Evolutionary conservation across 1,284 basidiomycete species (phyloP), one percentile per base, ranked within the genome.

Genomic region (Chalciporus sp.): DNA sequence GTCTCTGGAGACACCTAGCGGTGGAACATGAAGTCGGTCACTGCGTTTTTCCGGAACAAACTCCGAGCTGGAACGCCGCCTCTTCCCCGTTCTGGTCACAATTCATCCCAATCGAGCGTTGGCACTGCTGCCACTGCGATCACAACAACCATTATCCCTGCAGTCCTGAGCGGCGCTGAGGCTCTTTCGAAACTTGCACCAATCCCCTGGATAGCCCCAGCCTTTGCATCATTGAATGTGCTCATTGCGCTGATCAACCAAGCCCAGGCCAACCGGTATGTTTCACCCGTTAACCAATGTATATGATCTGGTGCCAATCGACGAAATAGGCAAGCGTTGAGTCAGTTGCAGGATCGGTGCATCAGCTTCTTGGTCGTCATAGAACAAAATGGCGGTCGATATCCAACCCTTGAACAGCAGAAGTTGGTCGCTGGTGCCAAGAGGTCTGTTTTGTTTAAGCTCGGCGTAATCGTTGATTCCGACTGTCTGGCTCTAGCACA

Each of bases 171-270:
- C n/a, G 9, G 35, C 35, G 74, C 76, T 10, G 74, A 79, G 58
- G 66, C 78, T 4, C 66, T 77, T n/a, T 75, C 81, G 12, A 63
- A 77, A 50, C 74, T 82, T 35, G 67, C 74, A 17, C 80, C 81
- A 8, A 63, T 82, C 5, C 82, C 82, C 29, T 80, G 72, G 47
- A 65, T 83, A n/a, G 68, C 63, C 11, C 73, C 76, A 12, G 72
- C 74, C 11, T 72, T 76, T 26, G 76, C 74, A 8, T 49, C 74
- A 1, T 58, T 81, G 7, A 72, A 72, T 40, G 68, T 58, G 19
- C 76, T 81, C 33, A 64, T 81, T 19, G 53, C 74, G 47, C 69
- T 79, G 42, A 76, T 80, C 59, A 72, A 76, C 45, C 76, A 78
- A 57, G 77, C 81, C 16, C 55, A 67, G 2, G 65, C 70, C 1